Evolutionary conservation across 495 filamentous ascomycete genomes (phyloP).

Genomic region (Lasiosphaeria ovina): DNA sequence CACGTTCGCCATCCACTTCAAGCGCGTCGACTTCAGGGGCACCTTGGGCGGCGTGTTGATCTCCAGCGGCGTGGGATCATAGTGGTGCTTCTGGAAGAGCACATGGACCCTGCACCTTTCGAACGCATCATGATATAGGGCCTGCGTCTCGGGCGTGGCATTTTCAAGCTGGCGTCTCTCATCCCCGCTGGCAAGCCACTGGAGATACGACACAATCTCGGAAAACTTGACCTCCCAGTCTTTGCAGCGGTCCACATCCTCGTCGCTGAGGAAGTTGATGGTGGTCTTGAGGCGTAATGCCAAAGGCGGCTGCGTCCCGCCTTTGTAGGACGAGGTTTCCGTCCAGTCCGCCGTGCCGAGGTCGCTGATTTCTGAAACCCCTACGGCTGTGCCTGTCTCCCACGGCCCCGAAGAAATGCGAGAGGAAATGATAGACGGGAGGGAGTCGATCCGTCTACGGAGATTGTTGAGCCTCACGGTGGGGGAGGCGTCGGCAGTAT

Average conservation of each 20-base stretch:
- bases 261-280: constrained; percentile 32
- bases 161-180: constrained; percentile 15
- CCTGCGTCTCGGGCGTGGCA: constrained; percentile 16
- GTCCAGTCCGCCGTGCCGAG: constrained; percentile 22
- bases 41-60: constrained; percentile 10
- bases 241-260: constrained; percentile 30
- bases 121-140: constrained; percentile 25
- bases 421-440: no score
- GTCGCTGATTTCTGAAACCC: neutral
- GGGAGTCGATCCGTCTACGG: no score
- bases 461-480: no score
- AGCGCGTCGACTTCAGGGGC: constrained; percentile 20
- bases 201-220: constrained; percentile 25
- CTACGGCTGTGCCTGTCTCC: no score
- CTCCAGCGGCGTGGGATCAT: constrained; percentile 15
- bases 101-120: constrained; percentile 25
- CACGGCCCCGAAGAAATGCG: no score
- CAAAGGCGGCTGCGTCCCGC: constrained; percentile 23
- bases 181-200: constrained; percentile 26
- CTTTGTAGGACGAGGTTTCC: constrained; percentile 21
- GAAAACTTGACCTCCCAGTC: constrained; percentile 24
- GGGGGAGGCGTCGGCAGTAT: no score
- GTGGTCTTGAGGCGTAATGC: constrained; percentile 23
- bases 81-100: constrained; percentile 27
- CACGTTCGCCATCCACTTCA: constrained; percentile 18